Evolutionary conservation across 306 rosid species (phyloP).

Genomic region (Rubus idaeus): DNA sequence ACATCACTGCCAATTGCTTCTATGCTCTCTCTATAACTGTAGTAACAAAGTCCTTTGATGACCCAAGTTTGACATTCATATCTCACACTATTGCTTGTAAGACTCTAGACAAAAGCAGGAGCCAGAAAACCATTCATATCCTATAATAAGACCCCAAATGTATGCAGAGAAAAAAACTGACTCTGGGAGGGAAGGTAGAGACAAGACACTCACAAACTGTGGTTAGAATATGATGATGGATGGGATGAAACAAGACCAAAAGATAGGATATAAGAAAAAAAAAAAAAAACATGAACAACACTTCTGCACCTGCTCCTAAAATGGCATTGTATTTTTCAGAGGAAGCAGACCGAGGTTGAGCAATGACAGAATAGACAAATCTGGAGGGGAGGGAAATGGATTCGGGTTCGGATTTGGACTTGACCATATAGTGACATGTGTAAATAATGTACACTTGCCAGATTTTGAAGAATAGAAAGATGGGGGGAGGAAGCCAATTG

Average conservation of each 20-base stretch:
- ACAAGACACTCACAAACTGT: constrained; percentile 31
- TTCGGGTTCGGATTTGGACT: not conserved
- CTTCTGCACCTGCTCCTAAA: constrained; percentile 91
- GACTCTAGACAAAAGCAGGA: constrained; percentile 44
- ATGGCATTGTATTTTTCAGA: constrained; percentile 45
- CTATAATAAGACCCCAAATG: constrained; percentile 54
- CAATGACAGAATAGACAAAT: constrained; percentile 42
- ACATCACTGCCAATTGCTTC: constrained; percentile 48
- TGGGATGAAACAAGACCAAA: constrained; percentile 25
- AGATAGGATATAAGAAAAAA: constrained; percentile 14
- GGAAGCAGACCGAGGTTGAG: constrained; percentile 97
- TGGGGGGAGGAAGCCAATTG: constrained; percentile 23
- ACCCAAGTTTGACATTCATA: constrained; percentile 63
- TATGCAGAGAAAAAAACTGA: constrained; percentile 45
- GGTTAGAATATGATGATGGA: constrained; percentile 27
- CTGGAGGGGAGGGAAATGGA: constrained; percentile 26
- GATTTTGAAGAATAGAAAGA: constrained; percentile 37
- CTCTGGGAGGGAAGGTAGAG: constrained; percentile 34
- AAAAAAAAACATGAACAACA: constrained; percentile 49
- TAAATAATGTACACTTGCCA: constrained; percentile 81
- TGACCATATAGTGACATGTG: constrained; percentile 54
- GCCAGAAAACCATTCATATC: constrained; percentile 56
- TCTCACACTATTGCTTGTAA: constrained; percentile 53
- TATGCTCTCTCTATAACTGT: constrained; percentile 44
- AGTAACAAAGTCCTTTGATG: constrained; percentile 48